Percentiles rank a stretch among this genome's conserved stretches.
Conservation (phyloP, 192 early-diverging fungal species). For the Piromyces sp. region DNA sequence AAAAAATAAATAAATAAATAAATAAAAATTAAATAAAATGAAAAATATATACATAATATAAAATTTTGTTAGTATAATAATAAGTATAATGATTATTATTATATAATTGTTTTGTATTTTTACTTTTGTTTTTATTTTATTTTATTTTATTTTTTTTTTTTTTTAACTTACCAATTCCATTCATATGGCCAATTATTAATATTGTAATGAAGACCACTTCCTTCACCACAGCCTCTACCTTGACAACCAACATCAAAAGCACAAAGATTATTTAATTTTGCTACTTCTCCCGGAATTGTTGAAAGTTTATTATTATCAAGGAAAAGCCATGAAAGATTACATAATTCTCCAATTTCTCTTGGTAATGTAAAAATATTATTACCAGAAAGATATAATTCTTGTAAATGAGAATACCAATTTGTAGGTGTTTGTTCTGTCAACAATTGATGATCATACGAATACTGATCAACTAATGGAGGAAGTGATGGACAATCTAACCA, state of each 20-base stretch:
- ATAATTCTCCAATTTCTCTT: constrained; percentile 61
- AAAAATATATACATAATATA: too few species aligned
- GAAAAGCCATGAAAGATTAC: constrained; percentile 50
- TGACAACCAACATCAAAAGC: constrained; percentile 76
- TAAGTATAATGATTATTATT: too few species aligned
- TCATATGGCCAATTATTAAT: constrained; percentile 89
- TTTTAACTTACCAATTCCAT: constrained; percentile 77
- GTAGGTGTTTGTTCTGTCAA: background rate
- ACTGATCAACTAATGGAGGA: background rate
- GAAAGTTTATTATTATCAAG: constrained; percentile 81
- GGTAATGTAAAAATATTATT: constrained; percentile 69
- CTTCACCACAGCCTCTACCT: constrained; percentile 22
- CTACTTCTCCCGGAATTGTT: constrained; percentile 74
- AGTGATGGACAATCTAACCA: constrained; percentile 16
- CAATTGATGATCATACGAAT: constrained; percentile 3
- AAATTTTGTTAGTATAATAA: too few species aligned
- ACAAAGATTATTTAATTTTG: constrained; percentile 60
- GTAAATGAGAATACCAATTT: constrained; percentile 38
- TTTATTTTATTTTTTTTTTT: too few species aligned
- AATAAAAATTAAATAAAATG: too few species aligned
- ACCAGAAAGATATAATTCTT: constrained; percentile 64
- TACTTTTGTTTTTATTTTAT: too few species aligned
- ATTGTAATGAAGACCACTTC: constrained; percentile 61
- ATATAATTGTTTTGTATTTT: too few species aligned
- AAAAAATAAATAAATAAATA: background rate